phyloP scores from a whole-genome alignment of 495 filamentous ascomycete species.

The Lasiosphaeriaceae sp. region DNA sequence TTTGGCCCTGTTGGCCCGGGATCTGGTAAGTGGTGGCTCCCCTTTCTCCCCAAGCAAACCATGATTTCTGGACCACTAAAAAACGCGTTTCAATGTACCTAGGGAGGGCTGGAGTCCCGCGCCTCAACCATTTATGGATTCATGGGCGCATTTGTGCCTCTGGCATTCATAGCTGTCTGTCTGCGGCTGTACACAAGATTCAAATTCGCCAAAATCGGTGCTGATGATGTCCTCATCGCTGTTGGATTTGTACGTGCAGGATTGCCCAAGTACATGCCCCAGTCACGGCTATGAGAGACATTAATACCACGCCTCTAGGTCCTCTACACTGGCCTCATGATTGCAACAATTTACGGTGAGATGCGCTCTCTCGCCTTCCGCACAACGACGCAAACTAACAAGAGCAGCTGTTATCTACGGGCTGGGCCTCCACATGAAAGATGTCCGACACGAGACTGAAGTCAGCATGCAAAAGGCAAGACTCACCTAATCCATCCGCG shows the following conservation, averaged over 20 bases:
- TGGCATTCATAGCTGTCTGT: conserved; percentile 1
- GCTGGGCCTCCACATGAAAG: conserved; percentile 2
- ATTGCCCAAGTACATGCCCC: background rate
- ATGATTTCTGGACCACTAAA: too few species aligned
- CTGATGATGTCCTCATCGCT: background rate
- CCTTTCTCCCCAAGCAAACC: too few species aligned
- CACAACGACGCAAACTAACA: background rate
- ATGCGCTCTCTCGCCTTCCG: background rate
- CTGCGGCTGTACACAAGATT: background rate
- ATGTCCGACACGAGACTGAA: conserved; percentile 1
- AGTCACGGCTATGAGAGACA: background rate
- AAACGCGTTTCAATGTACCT: too few species aligned
- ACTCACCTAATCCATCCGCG: too few species aligned
- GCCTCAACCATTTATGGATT: conserved; percentile 5
- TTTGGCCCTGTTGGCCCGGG: too few species aligned
- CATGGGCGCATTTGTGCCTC: conserved; percentile 5
- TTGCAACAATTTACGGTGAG: background rate
- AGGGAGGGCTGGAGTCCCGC: background rate
- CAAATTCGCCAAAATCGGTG: background rate
- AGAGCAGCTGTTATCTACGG: conserved; percentile 1
- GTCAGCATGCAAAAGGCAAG: conserved; percentile 9
- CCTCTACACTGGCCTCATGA: conserved; percentile 1
- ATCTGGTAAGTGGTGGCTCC: too few species aligned
- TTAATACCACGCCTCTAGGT: background rate
- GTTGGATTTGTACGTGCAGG: background rate